phyloP scores from a whole-genome alignment of 345 rosid genomes.

The Sonneratia caseolaris region DNA sequence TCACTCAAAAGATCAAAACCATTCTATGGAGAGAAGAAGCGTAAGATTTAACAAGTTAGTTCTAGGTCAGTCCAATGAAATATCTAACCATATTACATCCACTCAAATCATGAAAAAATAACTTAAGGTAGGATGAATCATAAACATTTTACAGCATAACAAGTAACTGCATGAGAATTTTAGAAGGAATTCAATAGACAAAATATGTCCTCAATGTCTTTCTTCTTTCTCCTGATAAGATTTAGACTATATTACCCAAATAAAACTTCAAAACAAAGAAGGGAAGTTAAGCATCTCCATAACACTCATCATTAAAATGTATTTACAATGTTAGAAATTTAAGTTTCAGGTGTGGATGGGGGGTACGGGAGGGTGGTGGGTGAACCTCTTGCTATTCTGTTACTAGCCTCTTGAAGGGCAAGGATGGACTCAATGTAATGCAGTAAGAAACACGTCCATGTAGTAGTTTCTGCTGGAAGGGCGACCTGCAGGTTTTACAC shows the following conservation, averaged over 20 bases:
- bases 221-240: background rate
- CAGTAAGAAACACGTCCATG: slow-evolving; percentile 79
- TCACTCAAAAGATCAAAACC: slow-evolving; percentile 4
- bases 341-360: slow-evolving; percentile 14
- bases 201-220: background rate
- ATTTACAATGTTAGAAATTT: background rate
- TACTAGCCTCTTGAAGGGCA: slow-evolving; percentile 87
- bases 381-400: slow-evolving; percentile 42
- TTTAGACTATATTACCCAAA: background rate
- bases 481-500: slow-evolving; percentile 51
- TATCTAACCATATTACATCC: background rate
- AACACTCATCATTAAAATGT: background rate
- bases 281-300: background rate
- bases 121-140: background rate
- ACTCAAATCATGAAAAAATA: background rate
- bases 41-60: background rate
- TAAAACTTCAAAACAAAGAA: background rate
- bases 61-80: background rate
- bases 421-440: slow-evolving; percentile 66
- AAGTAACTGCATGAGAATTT: background rate
- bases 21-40: background rate
- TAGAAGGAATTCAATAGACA: background rate
- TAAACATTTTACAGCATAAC: background rate
- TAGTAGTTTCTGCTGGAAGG: slow-evolving; percentile 83
- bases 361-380: no score